Conservation (phyloP, 371 early-diverging fungal genomes). For the Mucor racemosus region DNA sequence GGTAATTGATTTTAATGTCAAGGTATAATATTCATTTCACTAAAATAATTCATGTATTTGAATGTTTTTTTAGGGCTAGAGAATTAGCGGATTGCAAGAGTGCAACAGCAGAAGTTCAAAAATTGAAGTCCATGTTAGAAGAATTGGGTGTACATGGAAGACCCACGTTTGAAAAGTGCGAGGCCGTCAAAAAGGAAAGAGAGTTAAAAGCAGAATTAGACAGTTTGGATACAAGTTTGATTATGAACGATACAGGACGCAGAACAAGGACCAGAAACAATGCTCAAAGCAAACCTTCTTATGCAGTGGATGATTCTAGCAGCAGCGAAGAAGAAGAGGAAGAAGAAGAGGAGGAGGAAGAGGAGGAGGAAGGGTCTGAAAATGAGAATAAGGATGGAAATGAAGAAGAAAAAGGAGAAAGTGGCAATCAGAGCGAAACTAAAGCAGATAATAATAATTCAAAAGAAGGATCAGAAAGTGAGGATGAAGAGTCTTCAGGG, state of each 20-base stretch:
- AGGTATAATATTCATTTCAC: neutral
- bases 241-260: constrained; percentile 27
- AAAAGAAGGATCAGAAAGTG: neutral
- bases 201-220: constrained; percentile 49
- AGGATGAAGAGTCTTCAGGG: constrained; percentile 1
- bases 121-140: constrained; percentile 24
- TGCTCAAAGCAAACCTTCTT: constrained; percentile 11
- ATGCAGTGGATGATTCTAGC: constrained; percentile 17
- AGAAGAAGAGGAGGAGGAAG: constrained; percentile 28
- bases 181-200: constrained; percentile 43
- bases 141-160: constrained; percentile 38
- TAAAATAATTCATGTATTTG: neutral
- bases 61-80: constrained; percentile 23
- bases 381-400: constrained; percentile 5
- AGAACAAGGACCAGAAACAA: constrained; percentile 19
- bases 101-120: constrained; percentile 20
- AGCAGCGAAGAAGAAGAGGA: constrained; percentile 40
- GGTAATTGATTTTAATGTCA: constrained; percentile 17
- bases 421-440: neutral
- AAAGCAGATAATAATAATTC: neutral
- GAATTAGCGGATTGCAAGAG: constrained; percentile 38
- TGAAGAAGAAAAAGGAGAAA: neutral
- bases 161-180: constrained; percentile 51
- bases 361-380: constrained; percentile 6
- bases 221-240: constrained; percentile 39